Conservation (phyloP, 352 stramenopile genomes). For the Phytophthora citrophthora region DNA sequence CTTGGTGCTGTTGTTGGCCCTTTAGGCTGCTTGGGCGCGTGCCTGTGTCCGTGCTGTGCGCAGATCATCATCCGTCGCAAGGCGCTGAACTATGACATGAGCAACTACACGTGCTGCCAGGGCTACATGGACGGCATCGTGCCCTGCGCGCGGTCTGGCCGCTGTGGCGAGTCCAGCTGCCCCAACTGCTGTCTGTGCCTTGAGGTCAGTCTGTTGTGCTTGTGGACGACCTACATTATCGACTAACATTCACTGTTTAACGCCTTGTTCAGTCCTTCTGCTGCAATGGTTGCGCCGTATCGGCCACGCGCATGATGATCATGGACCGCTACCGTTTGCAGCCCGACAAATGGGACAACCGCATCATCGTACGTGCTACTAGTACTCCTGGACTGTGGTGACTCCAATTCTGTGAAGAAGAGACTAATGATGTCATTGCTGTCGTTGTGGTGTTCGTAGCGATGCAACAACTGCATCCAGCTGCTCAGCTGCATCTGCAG, state of each 20-base stretch:
- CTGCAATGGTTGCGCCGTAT: slow-evolving; percentile 92
- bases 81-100: slow-evolving; percentile 92
- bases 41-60: slow-evolving; percentile 88
- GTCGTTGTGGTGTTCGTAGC: slow-evolving; percentile 39
- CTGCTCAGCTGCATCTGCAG: slow-evolving; percentile 74
- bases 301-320: slow-evolving; percentile 89
- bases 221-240: not conserved
- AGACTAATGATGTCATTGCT: slow-evolving; percentile 7
- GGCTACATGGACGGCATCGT: slow-evolving; percentile 92
- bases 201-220: slow-evolving; percentile 58
- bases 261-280: slow-evolving; percentile 56
- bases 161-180: slow-evolving; percentile 87
- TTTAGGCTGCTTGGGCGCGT: slow-evolving; percentile 70
- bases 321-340: slow-evolving; percentile 92
- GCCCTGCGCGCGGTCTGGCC: slow-evolving; percentile 84
- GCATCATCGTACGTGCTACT: slow-evolving; percentile 81
- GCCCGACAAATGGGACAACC: slow-evolving; percentile 94
- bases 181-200: slow-evolving; percentile 92
- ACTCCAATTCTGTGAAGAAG: not conserved
- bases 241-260: not conserved
- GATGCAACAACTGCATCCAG: slow-evolving; percentile 95
- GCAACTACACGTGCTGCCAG: slow-evolving; percentile 94
- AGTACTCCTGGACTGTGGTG: not conserved
- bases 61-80: slow-evolving; percentile 92
- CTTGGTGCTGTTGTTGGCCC: not conserved